Percentiles rank a stretch among this genome's conserved stretches.
phyloP scores from a whole-genome alignment of 768 basidiomycete genomes.

The Erythrobasidium yunnanense region DNA sequence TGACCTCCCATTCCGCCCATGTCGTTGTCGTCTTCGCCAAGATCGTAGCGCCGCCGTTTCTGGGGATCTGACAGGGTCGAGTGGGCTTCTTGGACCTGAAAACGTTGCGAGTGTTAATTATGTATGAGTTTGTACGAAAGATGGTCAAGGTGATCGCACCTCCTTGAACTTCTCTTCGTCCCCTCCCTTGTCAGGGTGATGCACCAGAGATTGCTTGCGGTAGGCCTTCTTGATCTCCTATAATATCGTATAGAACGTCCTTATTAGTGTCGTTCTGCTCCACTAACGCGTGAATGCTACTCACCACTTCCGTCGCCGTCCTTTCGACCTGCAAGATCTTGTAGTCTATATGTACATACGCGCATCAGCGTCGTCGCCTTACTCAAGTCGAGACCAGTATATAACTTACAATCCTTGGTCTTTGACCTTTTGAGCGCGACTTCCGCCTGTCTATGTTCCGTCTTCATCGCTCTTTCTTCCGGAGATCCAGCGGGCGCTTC shows the following conservation, averaged over 20 bases:
- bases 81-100: slow-evolving; percentile 65
- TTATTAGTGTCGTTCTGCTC: not conserved
- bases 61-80: slow-evolving; percentile 67
- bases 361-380: not conserved
- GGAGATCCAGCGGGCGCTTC: slow-evolving; percentile 50
- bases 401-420: slow-evolving; percentile 56
- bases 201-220: slow-evolving; percentile 59
- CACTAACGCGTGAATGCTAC: not conserved
- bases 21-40: slow-evolving; percentile 34
- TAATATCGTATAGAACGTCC: not conserved
- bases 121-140: not conserved
- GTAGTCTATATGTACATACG: slow-evolving; percentile 29
- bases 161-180: slow-evolving; percentile 91
- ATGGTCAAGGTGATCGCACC: slow-evolving; percentile 25
- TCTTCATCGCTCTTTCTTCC: slow-evolving; percentile 54
- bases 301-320: slow-evolving; percentile 30
- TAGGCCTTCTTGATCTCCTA: slow-evolving; percentile 65
- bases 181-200: slow-evolving; percentile 56
- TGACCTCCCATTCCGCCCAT: slow-evolving; percentile 28
- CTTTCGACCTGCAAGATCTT: slow-evolving; percentile 43
- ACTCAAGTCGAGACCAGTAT: not conserved
- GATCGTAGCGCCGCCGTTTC: slow-evolving; percentile 32
- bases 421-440: slow-evolving; percentile 72
- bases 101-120: not conserved
- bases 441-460: slow-evolving; percentile 70